Evolutionary conservation across 108 stramenopile genomes (phyloP), one percentile per base, ranked within the genome.

Genomic region (Nitzschia inconspicua): DNA sequence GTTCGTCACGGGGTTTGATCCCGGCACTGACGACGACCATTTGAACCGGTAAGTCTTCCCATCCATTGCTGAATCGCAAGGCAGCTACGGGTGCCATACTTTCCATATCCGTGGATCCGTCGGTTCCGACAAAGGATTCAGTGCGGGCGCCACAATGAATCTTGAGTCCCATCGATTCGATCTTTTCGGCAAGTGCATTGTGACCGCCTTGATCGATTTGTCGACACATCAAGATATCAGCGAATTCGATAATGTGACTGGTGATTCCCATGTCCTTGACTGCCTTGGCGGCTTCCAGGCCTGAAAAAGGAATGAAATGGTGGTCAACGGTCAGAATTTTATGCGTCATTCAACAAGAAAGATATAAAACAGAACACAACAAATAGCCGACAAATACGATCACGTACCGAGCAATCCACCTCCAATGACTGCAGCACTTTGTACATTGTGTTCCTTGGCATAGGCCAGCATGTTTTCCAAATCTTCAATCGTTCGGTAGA

Each of bases 401-500:
- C n/a, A n/a, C n/a, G n/a, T n/a, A n/a, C n/a, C n/a, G 9, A 96
- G 78, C 0, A 96, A 79, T 23, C 95, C 95, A 47, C 95, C 95
- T 19, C 95, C 95, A 41, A 96, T 93, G 41, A 96, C 95, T 34
- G 94, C 95, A n/a, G 95, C 95, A 36, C 67, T 57, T 44, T 86
- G 70, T 28, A 95, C 86, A 47, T 85, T 84, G 55, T 94, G 66
- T 36, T 85, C 83, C 49, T 95, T 76, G 47, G 86, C 86, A 57
- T 91, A 95, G 19, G 79, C 75, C 58, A 94, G 72, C 90, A 95
- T 95, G 53, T 57, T 61, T 63, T 96, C 92, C 53, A 96, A 83
- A 43, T 96, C 95, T 73, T 95, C 93, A 59, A 96, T 92, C 4
- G 95, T 96, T 39, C 95, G 79, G 79, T 96, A 96, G 46, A 96